Conservation (phyloP, 495 filamentous ascomycete genomes). For the Entonaema liquescens region DNA sequence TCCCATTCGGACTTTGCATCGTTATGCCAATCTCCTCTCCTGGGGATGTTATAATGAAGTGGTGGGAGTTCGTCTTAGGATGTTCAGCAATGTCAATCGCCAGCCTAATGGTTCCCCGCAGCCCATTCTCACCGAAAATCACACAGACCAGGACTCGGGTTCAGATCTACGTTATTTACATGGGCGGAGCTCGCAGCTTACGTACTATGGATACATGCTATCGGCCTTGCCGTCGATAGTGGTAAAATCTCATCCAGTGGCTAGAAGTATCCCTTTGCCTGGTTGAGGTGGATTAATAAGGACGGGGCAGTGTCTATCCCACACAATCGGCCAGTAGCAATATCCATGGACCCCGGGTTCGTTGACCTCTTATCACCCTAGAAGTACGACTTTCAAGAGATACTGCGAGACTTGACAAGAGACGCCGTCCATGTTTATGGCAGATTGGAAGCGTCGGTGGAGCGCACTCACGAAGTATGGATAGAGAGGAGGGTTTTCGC, state of each 20-base stretch:
- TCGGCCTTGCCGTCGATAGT: not conserved
- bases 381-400: not conserved
- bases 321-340: constrained; percentile 3
- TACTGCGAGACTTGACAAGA: not conserved
- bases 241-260: not conserved
- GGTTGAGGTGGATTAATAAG: not conserved
- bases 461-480: constrained; percentile 9
- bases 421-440: not conserved
- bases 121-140: not conserved
- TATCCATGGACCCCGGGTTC: not conserved
- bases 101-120: constrained; percentile 1
- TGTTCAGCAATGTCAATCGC: constrained; percentile 6
- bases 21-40: constrained; percentile 52
- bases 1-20: constrained; percentile 41
- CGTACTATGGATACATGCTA: constrained; percentile 4
- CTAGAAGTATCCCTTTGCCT: constrained; percentile 2
- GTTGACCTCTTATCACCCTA: not conserved
- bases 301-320: not conserved
- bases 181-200: not conserved
- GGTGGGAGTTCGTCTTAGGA: constrained; percentile 37
- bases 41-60: constrained; percentile 52
- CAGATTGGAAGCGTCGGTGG: constrained; percentile 2
- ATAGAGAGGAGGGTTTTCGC: constrained; percentile 17
- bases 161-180: not conserved
- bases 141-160: not conserved